phyloP scores from a whole-genome alignment of 441 rosid genomes.

The Erodium moschatum region DNA sequence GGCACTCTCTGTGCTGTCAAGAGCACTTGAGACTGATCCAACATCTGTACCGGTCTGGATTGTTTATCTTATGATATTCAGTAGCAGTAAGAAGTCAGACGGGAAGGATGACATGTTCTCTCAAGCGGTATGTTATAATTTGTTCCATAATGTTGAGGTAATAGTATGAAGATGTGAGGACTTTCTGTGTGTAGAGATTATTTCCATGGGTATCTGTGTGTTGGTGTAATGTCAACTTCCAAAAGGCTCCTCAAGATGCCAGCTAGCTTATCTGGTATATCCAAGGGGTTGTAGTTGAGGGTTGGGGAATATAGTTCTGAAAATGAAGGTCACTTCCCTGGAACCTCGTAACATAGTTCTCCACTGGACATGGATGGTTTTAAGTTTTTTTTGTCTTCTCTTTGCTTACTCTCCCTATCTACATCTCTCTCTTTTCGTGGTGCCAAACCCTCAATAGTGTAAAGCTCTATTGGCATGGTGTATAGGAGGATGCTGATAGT shows the following conservation, averaged over 20 bases:
- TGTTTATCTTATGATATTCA: constrained; percentile 59
- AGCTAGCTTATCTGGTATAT: background rate
- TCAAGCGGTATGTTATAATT: constrained; percentile 54
- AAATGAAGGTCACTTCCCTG: too few relatives aligned
- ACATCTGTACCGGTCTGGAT: constrained; percentile 78
- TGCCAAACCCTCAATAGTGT: background rate
- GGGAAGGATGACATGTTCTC: constrained; percentile 63
- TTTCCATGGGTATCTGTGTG: background rate
- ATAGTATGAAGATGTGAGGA: constrained; percentile 12
- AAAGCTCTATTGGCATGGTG: background rate
- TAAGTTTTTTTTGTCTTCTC: background rate
- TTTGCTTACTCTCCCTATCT: background rate
- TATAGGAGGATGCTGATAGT: background rate
- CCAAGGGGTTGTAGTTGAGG: too few relatives aligned
- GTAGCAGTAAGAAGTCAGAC: constrained; percentile 34
- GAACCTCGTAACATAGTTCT: too few relatives aligned
- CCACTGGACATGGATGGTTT: background rate
- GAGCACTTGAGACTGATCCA: constrained; percentile 69
- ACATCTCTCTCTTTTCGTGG: background rate
- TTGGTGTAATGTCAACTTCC: constrained; percentile 3
- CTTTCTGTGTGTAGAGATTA: constrained; percentile 21
- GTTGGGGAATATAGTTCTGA: too few relatives aligned
- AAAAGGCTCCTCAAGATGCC: constrained; percentile 1
- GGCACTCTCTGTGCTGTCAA: constrained; percentile 70
- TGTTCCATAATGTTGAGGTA: constrained; percentile 15